Percentiles rank a stretch among this genome's conserved stretches.
Evolutionary conservation across 1,284 basidiomycete species (phyloP).

Genomic region (Athelia sp.): DNA sequence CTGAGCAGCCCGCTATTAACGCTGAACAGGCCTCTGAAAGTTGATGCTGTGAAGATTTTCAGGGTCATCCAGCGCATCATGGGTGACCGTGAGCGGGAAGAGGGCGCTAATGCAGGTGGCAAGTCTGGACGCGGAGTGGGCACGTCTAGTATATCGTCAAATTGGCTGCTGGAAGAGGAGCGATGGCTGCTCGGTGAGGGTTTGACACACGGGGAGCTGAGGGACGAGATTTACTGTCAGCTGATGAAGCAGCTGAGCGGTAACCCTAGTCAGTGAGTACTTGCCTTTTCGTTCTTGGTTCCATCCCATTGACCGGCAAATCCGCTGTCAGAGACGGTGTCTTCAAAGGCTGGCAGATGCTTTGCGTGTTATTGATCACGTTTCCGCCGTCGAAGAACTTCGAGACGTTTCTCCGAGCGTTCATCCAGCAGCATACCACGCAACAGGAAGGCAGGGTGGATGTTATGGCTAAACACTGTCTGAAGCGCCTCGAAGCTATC

Average conservation of each 20-base stretch:
- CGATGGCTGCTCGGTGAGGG: slow-evolving; percentile 81
- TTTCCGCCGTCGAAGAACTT: slow-evolving; percentile 92
- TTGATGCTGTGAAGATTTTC: slow-evolving; percentile 80
- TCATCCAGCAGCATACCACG: slow-evolving; percentile 64
- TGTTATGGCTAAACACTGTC: slow-evolving; percentile 85
- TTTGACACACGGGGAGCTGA: slow-evolving; percentile 70
- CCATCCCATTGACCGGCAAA: not conserved
- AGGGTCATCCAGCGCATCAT: slow-evolving; percentile 87
- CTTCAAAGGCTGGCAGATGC: slow-evolving; percentile 87
- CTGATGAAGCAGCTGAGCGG: slow-evolving; percentile 84
- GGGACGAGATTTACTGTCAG: slow-evolving; percentile 92
- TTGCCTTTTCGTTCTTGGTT: slow-evolving; percentile 2
- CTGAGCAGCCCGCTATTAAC: slow-evolving; percentile 72
- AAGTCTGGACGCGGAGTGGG: slow-evolving; percentile 27
- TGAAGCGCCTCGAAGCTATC: slow-evolving; percentile 66
- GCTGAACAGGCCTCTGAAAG: slow-evolving; percentile 59
- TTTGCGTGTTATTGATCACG: slow-evolving; percentile 82
- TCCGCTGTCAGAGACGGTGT: slow-evolving; percentile 63
- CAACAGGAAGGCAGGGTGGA: slow-evolving; percentile 74
- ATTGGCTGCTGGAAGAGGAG: slow-evolving; percentile 75
- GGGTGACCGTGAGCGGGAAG: slow-evolving; percentile 81
- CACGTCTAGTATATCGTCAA: no score
- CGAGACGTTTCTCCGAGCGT: slow-evolving; percentile 73
- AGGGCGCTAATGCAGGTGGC: slow-evolving; percentile 38
- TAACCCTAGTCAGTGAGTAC: slow-evolving; percentile 71